Evolutionary conservation across 2,329 filamentous ascomycete species (phyloP).

Genomic region (Fusarium denticulatum): DNA sequence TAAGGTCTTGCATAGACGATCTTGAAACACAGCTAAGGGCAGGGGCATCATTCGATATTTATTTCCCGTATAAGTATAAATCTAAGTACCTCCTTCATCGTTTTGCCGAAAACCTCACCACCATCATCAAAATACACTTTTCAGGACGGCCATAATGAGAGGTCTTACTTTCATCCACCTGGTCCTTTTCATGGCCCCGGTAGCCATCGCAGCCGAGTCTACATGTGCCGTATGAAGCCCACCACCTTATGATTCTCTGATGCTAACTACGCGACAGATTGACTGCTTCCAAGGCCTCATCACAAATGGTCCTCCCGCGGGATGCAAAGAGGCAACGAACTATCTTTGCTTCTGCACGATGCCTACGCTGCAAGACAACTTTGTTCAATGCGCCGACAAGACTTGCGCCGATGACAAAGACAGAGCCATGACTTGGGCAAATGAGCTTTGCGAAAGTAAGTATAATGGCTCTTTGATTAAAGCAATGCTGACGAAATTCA

Average conservation of each 20-base stretch:
- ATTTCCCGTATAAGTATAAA: not conserved
- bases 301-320: constrained; percentile 42
- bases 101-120: accelerated
- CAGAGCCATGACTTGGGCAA: constrained; percentile 36
- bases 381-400: constrained; percentile 35
- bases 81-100: not conserved
- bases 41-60: not conserved
- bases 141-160: constrained; percentile 17
- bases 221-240: constrained; percentile 27
- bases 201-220: constrained; percentile 4
- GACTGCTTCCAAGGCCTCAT: constrained; percentile 44
- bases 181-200: constrained; percentile 17
- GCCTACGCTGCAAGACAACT: constrained; percentile 37
- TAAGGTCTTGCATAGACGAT: constrained; percentile 25
- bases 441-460: constrained; percentile 47
- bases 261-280: constrained; percentile 21
- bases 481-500: not conserved
- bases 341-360: constrained; percentile 47
- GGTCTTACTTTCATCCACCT: constrained; percentile 7
- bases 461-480: accelerated
- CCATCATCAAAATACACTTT: not conserved
- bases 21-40: constrained; percentile 18
- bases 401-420: constrained; percentile 13
- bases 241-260: not conserved
- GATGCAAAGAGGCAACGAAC: constrained; percentile 45